Evolutionary conservation across 2,329 filamentous ascomycete species (phyloP), one percentile per base, ranked within the genome.

Genomic region (Colletotrichum sp.): DNA sequence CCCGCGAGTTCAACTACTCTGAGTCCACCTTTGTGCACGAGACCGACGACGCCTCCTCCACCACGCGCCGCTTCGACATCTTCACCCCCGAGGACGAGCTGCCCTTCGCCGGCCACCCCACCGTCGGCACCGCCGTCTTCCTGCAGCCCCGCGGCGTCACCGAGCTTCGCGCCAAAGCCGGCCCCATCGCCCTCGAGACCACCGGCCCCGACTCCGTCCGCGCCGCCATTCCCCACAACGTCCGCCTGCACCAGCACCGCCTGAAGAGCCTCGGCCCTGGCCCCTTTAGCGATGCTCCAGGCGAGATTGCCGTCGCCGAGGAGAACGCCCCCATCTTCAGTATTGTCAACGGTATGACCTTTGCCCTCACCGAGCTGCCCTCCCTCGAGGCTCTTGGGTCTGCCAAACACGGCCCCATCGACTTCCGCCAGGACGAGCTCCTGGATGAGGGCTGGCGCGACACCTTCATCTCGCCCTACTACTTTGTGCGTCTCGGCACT

Each of bases 261-360:
- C 65, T 78, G 12, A 18, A 44, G 16, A 71, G 74, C 26, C 64
- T 76, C 10, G 70, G 70, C 13, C 57, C 57, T 4, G 66, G 64
- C 18, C 74, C 74, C 6, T 70, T 69, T 16, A 73, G 57, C 28
- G 24, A 57, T 30, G n/a, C 71, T 4, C 3, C 13, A 2, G 18
- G 28, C 2, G 71, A 62, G 4, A 69, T 77, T 3, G 68, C 60
- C 4, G 55, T 10, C 8, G 77, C 77, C 6, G 86, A 88, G 82
- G 78, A 85, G 36, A 76, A 79, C 13, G 87, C 89, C 10, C 88
- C 90, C 16, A 80, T 91, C 21, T 88, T 92, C 72, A 92, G 90
- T 78, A 91, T 96, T 62, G 94, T 95, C 44, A 91, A 91, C 60
- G 95, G 94, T 64, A 94, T 96, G 92, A 91, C 91, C 1, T 96